Evolutionary conservation across 73 alveolate genomes (phyloP).

Genomic region (Tetrahymena borealis): DNA sequence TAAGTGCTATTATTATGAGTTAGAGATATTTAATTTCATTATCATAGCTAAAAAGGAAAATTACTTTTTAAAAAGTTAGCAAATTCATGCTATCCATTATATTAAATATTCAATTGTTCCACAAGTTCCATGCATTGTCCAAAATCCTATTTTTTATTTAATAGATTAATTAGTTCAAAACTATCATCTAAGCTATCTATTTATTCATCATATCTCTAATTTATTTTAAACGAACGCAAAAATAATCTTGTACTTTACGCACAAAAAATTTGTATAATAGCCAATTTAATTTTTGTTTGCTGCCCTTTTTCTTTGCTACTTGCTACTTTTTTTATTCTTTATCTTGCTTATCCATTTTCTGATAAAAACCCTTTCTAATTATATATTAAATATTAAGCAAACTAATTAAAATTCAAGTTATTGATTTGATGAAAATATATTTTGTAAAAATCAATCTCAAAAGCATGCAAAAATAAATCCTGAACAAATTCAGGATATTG

Average conservation of each 20-base stretch:
- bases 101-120: constrained; percentile 3
- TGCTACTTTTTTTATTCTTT: neutral
- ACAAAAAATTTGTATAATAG: neutral
- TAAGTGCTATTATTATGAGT: constrained; percentile 65
- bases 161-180: too few relatives aligned
- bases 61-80: constrained; percentile 25
- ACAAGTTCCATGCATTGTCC: constrained; percentile 16
- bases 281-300: neutral
- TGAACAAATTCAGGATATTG: too few relatives aligned
- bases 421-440: too few relatives aligned
- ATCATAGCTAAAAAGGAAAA: neutral
- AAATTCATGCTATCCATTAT: constrained; percentile 36
- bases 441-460: too few relatives aligned
- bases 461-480: too few relatives aligned
- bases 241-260: neutral
- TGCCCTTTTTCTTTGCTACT: neutral
- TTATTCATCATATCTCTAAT: too few relatives aligned
- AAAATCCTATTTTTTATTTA: neutral
- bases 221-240: neutral
- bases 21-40: neutral
- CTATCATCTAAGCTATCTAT: too few relatives aligned
- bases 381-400: too few relatives aligned
- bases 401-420: too few relatives aligned
- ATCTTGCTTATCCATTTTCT: neutral
- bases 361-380: too few relatives aligned